Evolutionary conservation across 306 rosid genomes (phyloP).

Genomic region (Begonia loranthoides): DNA sequence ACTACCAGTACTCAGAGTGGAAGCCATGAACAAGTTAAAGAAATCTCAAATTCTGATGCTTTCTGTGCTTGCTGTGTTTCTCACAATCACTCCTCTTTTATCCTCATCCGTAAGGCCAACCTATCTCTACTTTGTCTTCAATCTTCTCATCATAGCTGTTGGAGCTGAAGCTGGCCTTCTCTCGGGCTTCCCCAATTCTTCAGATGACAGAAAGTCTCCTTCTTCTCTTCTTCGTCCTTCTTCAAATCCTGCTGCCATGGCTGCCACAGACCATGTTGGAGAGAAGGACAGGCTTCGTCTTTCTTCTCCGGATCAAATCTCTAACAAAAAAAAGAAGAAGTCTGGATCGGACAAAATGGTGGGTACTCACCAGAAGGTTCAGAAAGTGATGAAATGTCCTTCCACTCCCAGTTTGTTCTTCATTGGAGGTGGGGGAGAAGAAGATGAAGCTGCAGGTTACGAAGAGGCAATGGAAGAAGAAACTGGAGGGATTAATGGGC

Average conservation of each 20-base stretch:
- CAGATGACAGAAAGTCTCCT: slow-evolving; percentile 21
- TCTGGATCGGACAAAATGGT: slow-evolving; percentile 22
- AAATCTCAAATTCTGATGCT: slow-evolving; percentile 44
- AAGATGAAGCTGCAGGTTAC: slow-evolving; percentile 18
- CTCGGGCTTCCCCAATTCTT: slow-evolving; percentile 30
- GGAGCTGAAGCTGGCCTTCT: slow-evolving; percentile 78
- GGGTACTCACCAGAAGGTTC: slow-evolving; percentile 9
- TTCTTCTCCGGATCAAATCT: neutral
- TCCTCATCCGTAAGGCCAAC: slow-evolving; percentile 47
- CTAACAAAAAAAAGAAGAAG: slow-evolving; percentile 15
- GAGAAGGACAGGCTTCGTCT: too few relatives aligned
- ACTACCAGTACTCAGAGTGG: neutral
- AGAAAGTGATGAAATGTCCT: slow-evolving; percentile 34
- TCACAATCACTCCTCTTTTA: slow-evolving; percentile 40
- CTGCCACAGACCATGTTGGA: neutral
- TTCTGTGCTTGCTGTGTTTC: slow-evolving; percentile 35
- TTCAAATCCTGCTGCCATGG: neutral
- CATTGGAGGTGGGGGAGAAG: slow-evolving; percentile 36
- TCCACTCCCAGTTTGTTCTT: slow-evolving; percentile 51
- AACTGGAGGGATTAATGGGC: slow-evolving; percentile 28
- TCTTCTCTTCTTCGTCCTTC: neutral
- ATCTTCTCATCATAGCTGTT: slow-evolving; percentile 48
- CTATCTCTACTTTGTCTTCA: slow-evolving; percentile 48
- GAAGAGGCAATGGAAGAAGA: slow-evolving; percentile 29
- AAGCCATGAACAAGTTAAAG: slow-evolving; percentile 30